Conservation (phyloP, 1,284 basidiomycete genomes). For the Singerocomus inundabilis region DNA sequence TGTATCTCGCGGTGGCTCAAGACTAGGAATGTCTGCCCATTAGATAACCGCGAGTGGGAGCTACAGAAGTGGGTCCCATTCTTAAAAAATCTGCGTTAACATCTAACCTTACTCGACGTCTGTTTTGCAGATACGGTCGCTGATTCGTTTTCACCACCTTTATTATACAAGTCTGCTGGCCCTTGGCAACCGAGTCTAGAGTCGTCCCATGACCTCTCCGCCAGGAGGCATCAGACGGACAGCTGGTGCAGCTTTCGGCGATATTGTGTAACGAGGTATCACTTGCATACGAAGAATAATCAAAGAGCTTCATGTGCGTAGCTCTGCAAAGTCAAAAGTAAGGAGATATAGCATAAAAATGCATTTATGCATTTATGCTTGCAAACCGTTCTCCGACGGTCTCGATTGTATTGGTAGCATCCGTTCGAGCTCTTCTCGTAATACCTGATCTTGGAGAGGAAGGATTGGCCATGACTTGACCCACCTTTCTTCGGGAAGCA, state of each 20-base stretch:
- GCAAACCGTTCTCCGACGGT: neutral
- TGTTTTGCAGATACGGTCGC: constrained; percentile 29
- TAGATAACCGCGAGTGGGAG: constrained; percentile 97
- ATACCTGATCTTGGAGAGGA: constrained; percentile 14
- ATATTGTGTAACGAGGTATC: neutral
- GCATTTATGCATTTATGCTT: neutral
- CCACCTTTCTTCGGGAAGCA: constrained; percentile 23
- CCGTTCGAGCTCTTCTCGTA: constrained; percentile 16
- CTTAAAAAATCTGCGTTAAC: neutral
- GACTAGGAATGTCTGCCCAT: constrained; percentile 96
- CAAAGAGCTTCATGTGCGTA: neutral
- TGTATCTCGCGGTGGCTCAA: constrained; percentile 99
- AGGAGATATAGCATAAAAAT: neutral
- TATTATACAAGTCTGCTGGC: constrained; percentile 18
- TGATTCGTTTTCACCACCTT: constrained; percentile 14
- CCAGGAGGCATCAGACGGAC: neutral
- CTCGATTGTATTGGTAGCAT: constrained; percentile 14
- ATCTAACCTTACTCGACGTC: neutral
- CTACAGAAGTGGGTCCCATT: constrained; percentile 75
- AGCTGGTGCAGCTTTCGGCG: neutral
- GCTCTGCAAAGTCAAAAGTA: neutral
- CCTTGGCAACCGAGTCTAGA: neutral
- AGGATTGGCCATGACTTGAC: constrained; percentile 26
- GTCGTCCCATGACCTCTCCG: neutral
- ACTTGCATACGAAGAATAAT: neutral